A percentile compares a stretch with the other conserved stretches of the same genome.
These are phyloP conservation scores for Bretschneidera sinensis DNA, from an alignment of 345 rosid genomes.

Conservation along the genomic window DNA sequence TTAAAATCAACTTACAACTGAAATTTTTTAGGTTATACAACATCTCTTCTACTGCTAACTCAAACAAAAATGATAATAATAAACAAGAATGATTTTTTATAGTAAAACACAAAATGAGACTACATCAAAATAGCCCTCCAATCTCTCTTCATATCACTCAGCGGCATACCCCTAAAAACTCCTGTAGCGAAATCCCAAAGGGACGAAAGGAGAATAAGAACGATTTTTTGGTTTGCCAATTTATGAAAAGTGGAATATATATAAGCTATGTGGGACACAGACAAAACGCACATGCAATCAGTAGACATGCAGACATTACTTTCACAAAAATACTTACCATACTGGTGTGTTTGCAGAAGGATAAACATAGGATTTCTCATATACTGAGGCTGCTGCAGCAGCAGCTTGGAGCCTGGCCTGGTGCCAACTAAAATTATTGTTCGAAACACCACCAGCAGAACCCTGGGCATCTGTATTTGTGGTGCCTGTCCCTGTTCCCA, in stretches of 20 bases:
- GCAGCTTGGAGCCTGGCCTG: conserved; percentile 86
- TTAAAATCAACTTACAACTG: background rate
- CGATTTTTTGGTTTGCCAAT: background rate
- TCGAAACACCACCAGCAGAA: conserved; percentile 32
- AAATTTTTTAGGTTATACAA: background rate
- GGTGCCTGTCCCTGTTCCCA: conserved; percentile 40
- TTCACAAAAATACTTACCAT: conserved; percentile 44
- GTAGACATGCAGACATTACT: background rate
- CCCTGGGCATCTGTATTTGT: conserved; percentile 43
- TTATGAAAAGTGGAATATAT: background rate
- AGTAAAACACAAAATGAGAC: too few relatives aligned
- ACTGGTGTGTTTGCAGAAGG: conserved; percentile 60
- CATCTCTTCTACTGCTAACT: background rate
- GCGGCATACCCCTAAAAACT: too few relatives aligned
- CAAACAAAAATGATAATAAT: background rate
- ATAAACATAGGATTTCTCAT: conserved; percentile 75
- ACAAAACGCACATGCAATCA: background rate
- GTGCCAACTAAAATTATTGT: conserved; percentile 47
- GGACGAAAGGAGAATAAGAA: too few relatives aligned
- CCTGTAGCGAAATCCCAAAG: too few relatives aligned
- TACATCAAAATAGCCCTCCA: too few relatives aligned
- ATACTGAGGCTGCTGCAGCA: conserved; percentile 70
- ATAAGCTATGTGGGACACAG: background rate
- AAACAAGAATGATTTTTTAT: background rate
- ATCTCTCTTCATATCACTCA: too few relatives aligned